Evolutionary conservation across 2,329 filamentous ascomycete genomes (phyloP), one percentile per base, ranked within the genome.

Genomic region (Apiospora koreana): DNA sequence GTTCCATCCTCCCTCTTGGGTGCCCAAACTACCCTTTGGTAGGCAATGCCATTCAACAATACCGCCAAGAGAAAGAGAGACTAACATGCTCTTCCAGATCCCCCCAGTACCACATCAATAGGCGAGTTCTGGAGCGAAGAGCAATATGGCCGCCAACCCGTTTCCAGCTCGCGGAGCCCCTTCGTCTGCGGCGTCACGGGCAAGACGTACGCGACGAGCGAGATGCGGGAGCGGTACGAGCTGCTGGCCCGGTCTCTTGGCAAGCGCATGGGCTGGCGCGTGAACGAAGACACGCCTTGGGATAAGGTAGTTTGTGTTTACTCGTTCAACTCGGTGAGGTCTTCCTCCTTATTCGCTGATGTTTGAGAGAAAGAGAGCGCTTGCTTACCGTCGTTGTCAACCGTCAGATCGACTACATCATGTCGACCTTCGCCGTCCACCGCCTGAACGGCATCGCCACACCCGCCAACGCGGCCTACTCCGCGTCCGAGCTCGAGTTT

Each of bases 221-320:
- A 94, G 73, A 86, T 93, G 70, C 87, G 85, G 62, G 86, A 91
- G 70, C 86, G 91, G n/a, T 87, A 92, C 7, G 89, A 93, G 67
- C 84, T 85, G 68, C 84, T 94, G 18, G 86, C 92, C 25, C 86
- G 90, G 65, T 88, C 86, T 25, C 81, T 94, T 25, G 86, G 88
- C 25, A 88, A 91, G 74, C 89, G 93, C 74, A 83, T 95, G 70
- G 90, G 88, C 69, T 94, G 92, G 88, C 78, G 85, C n/a, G 88
- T 91, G 2, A 92, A 93, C 74, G 78, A 88, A 68, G 92, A 91
- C 7, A 87, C 88, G 0, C 91, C 94, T 76, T 94, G 91, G 89
- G 92, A 95, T 74, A 95, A 94, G 80, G 90, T 94, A 25, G 81
- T 92, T 58, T 90, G 86, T 3, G 84, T 94, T 46, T 95, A 93